Evolutionary conservation across 495 filamentous ascomycete genomes (phyloP).

Genomic region (Daldinia caldariorum): DNA sequence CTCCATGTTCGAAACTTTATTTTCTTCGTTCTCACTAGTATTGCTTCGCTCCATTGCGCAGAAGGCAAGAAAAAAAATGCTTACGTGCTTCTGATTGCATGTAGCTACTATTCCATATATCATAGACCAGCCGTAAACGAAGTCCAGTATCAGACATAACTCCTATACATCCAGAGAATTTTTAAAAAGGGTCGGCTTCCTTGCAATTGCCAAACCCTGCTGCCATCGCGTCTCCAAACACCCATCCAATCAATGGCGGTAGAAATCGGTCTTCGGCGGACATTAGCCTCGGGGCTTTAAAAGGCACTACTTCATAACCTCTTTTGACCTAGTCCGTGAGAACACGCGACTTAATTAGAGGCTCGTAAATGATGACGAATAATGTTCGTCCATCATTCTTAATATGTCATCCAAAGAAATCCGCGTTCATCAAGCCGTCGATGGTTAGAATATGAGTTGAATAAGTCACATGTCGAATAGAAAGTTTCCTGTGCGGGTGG

Average conservation of each 20-base stretch:
- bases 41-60: slow-evolving; percentile 11
- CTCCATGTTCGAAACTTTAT: background rate
- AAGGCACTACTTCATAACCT: background rate
- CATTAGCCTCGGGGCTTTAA: slow-evolving; percentile 16
- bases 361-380: slow-evolving; percentile 8
- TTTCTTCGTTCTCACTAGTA: slow-evolving; percentile 25
- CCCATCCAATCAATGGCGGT: slow-evolving; percentile 41
- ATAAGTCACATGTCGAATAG: slow-evolving; percentile 29
- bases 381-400: slow-evolving; percentile 1
- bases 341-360: slow-evolving; percentile 6
- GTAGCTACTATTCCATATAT: slow-evolving; percentile 27
- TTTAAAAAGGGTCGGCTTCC: background rate
- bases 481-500: slow-evolving; percentile 29
- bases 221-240: slow-evolving; percentile 32
- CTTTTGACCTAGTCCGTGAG: slow-evolving; percentile 4
- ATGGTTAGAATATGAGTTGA: slow-evolving; percentile 6
- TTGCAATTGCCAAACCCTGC: slow-evolving; percentile 2
- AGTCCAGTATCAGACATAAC: slow-evolving; percentile 25
- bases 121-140: slow-evolving; percentile 26
- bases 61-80: slow-evolving; percentile 23
- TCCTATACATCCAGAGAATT: slow-evolving; percentile 24
- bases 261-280: slow-evolving; percentile 33
- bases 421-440: slow-evolving; percentile 10
- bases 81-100: slow-evolving; percentile 16
- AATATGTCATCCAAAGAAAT: slow-evolving; percentile 23